Evolutionary conservation across 192 early-diverging fungal species (phyloP).

Genomic region (Coemansia pectinata): DNA sequence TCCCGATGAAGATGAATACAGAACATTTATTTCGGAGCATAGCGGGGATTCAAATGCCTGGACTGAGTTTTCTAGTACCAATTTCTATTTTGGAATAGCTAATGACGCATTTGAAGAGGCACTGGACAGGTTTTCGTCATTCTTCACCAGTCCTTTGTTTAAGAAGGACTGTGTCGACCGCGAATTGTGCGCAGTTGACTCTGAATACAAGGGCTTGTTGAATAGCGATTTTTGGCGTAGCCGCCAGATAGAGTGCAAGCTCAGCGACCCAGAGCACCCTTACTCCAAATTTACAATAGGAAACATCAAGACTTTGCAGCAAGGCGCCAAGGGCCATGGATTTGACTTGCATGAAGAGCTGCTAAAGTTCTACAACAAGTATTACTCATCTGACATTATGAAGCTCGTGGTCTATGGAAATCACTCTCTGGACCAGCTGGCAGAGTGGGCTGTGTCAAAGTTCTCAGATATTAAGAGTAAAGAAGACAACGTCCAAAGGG

Average conservation of each 20-base stretch:
- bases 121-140: conserved; percentile 71
- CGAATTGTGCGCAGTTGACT: conserved; percentile 90
- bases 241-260: neutral
- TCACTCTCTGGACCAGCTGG: conserved; percentile 72
- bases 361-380: conserved; percentile 74
- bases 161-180: conserved; percentile 75
- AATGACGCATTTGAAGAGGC: conserved; percentile 57
- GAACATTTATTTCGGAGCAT: conserved; percentile 21
- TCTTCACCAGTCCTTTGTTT: conserved; percentile 87
- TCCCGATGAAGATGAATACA: conserved; percentile 67
- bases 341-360: conserved; percentile 78
- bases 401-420: conserved; percentile 81
- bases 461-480: conserved; percentile 78
- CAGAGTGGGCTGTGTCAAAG: conserved; percentile 74
- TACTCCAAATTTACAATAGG: conserved; percentile 84
- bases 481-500: conserved; percentile 56
- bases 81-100: conserved; percentile 9
- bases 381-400: conserved; percentile 94
- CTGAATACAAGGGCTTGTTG: conserved; percentile 84
- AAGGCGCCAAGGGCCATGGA: conserved; percentile 43
- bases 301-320: conserved; percentile 74
- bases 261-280: conserved; percentile 65
- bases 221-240: conserved; percentile 58
- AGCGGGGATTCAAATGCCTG: conserved; percentile 33
- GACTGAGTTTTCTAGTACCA: conserved; percentile 12